Evolutionary conservation across 2,329 filamentous ascomycete genomes (phyloP), one percentile per base, ranked within the genome.

Genomic region (Verticillium klebahnii): DNA sequence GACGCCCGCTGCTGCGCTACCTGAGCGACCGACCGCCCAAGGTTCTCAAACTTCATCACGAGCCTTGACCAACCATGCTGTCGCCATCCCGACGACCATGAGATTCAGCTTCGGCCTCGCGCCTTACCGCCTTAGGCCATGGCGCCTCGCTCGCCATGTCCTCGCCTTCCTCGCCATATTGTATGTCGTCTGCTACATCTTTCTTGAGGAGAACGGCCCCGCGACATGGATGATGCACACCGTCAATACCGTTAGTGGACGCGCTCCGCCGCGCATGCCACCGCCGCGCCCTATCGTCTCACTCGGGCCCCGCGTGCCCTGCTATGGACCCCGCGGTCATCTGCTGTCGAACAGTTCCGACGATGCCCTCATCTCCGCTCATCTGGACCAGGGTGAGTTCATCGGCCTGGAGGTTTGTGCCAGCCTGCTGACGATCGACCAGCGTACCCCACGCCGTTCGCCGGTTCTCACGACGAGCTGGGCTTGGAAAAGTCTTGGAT

Each of bases 401-500:
- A 34, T 29, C 17, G 15, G n/a, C 29, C 6, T 15, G n/a, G 19
- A 3, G 2, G n/a, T 9, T 23, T n/a, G n/a, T n/a, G 8, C 2
- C 11, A 50, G 45, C 17, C 40, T 45, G 61, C 45, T 31, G 45
- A 31, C 58, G 15, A 17, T 9, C 57, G 6, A 32, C 54, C 64
- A 74, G 71, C 65, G 3, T 74, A 73, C 56, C 70, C 70, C 2
- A 62, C 58, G 5, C 72, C 73, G 3, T 73, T 71, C 56, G 61
- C 69, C n/a, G 73, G 72, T 37, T 73, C 72, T 19, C 70, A 71
- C 45, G 65, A 68, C 32, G 71, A 69, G 15, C 65, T 72, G 2
- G 70, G 71, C 11, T 61, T 74, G 36, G 67, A 67, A 45, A 57
- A 67, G 54, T 69, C 71, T n/a, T 70, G 71, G 67, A 73, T 72